Evolutionary conservation across 1,284 basidiomycete species (phyloP), one percentile per base, ranked within the genome.

Genomic region (Trichosporon ovoides): DNA sequence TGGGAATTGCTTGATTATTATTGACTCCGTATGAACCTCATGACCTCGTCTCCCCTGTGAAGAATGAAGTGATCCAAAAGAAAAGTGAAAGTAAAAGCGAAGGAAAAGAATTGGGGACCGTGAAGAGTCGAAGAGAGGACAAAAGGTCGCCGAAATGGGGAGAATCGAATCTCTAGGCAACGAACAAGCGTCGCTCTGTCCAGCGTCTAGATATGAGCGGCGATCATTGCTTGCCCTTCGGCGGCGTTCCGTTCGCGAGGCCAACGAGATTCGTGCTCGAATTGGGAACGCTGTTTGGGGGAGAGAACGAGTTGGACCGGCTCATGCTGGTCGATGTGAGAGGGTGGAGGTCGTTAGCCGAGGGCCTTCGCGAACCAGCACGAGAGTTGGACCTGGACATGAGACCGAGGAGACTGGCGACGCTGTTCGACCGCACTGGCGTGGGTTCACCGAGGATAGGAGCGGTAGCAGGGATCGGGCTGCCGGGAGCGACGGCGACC

Each of bases 401-500:
- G 43, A 48, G 43, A 16, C 43, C 43, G 24, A 48, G 43, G 7
- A 48, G 43, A 22, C 22, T 48, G 22, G 14, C n/a, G 22, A 48
- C 24, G 28, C 43, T 48, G 43, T 48, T 48, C 16, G 14, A 28
- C 7, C 43, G 43, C 43, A 48, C 43, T 7, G 43, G 43, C 24
- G 43, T 48, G 3, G 74, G 69, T 56, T 77, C 74, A 51, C 76
- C 76, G 16, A 77, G 65, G 58, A 77, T 77, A 0, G 75, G 75
- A 1, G 75, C 74, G 13, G 64, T 62, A 0, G 68, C 56, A 1
- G 66, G 61, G 58, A 77, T 77, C 14, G 76, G 76, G 14, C 71
- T 73, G 7, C 73, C 75, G 16, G 75, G 75, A 0, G 64, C 59
- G 22, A 75, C 72, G 7, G 71, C 76, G 13, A 77, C 64, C 13